These are phyloP conservation scores for Epicoccum nigrum DNA, from an alignment of 2,329 filamentous ascomycete species.

Conservation along the genomic window DNA sequence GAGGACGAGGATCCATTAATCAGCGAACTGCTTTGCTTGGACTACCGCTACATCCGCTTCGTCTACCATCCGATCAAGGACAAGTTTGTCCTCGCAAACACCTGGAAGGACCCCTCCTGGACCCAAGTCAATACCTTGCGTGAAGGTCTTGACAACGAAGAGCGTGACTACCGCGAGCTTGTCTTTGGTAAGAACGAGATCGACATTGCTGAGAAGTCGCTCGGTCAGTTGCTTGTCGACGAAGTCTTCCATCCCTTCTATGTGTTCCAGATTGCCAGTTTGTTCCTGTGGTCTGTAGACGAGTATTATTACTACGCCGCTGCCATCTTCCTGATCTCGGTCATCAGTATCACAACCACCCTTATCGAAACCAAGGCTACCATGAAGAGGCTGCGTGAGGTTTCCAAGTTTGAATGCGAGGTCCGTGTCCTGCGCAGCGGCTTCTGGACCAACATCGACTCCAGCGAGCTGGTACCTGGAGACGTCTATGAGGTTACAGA, in stretches of 20 bases:
- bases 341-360: conserved; percentile 88
- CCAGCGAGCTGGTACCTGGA: conserved; percentile 87
- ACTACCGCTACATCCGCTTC: conserved; percentile 94
- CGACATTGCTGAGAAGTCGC: conserved; percentile 89
- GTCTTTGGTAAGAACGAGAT: conserved; percentile 92
- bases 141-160: conserved; percentile 83
- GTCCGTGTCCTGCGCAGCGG: conserved; percentile 91
- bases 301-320: conserved; percentile 97
- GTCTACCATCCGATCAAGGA: conserved; percentile 89
- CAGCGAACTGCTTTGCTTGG: conserved; percentile 74
- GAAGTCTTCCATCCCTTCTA: conserved; percentile 99
- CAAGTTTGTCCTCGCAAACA: conserved; percentile 83
- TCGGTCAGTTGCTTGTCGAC: conserved; percentile 82
- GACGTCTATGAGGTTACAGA: conserved; percentile 98
- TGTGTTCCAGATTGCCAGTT: conserved; percentile 93
- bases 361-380: conserved; percentile 90
- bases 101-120: conserved; percentile 95
- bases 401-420: conserved; percentile 94
- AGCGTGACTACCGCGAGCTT: conserved; percentile 79
- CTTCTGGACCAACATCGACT: conserved; percentile 91
- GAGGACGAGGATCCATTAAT: conserved; percentile 79
- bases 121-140: conserved; percentile 76
- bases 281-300: conserved; percentile 93
- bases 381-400: conserved; percentile 87
- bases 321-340: conserved; percentile 93